These are phyloP conservation scores for Cyberlindnera meyerae DNA, from an alignment of 805 yeast species.

Conservation along the genomic window DNA sequence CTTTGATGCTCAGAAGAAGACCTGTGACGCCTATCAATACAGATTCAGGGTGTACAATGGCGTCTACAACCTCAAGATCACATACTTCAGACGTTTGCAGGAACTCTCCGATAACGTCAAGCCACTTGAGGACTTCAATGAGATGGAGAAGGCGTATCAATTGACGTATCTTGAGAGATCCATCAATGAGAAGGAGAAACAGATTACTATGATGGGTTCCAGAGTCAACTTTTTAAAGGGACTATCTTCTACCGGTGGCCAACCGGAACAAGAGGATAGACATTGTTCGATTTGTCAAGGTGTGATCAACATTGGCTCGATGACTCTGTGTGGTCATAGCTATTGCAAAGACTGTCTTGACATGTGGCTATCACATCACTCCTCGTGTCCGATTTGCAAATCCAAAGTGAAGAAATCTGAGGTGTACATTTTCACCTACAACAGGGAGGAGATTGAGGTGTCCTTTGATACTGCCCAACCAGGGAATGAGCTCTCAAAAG, in stretches of 20 bases:
- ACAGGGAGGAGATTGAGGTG: constrained; percentile 47
- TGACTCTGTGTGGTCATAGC: constrained; percentile 89
- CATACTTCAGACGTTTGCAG: constrained; percentile 81
- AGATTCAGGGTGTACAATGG: constrained; percentile 49
- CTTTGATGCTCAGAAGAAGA: constrained; percentile 30
- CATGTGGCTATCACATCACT: constrained; percentile 60
- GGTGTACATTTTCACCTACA: constrained; percentile 64
- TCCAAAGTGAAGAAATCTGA: constrained; percentile 42
- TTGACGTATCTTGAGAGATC: too few relatives aligned
- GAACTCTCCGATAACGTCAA: constrained; percentile 78
- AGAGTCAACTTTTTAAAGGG: constrained; percentile 44
- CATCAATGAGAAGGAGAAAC: background rate
- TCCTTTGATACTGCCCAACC: constrained; percentile 31
- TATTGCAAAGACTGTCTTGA: constrained; percentile 79
- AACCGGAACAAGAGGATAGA: constrained; percentile 26
- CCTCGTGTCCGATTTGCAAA: constrained; percentile 81
- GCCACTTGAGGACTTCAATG: constrained; percentile 36
- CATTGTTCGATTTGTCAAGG: constrained; percentile 78
- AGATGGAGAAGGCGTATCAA: background rate
- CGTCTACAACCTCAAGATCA: constrained; percentile 74
- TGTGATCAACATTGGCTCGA: constrained; percentile 64
- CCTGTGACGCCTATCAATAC: constrained; percentile 31
- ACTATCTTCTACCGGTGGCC: background rate
- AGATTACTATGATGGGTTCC: background rate
- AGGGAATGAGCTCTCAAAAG: constrained; percentile 13